Evolutionary conservation across 805 yeast genomes (phyloP).

Genomic region (Schwanniomyces pseudopolymorphus): DNA sequence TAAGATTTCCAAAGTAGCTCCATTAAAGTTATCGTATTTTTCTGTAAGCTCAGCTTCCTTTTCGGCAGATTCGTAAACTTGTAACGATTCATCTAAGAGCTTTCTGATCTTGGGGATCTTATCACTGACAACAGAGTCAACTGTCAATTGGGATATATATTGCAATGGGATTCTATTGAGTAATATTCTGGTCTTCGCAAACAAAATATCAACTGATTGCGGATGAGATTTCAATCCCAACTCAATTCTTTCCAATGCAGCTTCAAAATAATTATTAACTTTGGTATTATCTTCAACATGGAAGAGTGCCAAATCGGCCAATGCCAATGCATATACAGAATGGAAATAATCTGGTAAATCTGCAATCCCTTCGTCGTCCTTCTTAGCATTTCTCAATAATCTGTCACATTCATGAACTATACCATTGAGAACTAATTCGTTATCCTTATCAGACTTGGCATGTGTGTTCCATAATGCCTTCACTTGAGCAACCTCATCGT

Average conservation of each 20-base stretch:
- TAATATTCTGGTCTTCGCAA: slow-evolving; percentile 56
- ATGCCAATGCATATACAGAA: slow-evolving; percentile 69
- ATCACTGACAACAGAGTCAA: slow-evolving; percentile 33
- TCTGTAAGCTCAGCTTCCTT: slow-evolving; percentile 19
- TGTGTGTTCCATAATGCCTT: slow-evolving; percentile 71
- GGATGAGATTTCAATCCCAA: slow-evolving; percentile 55
- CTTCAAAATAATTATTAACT: slow-evolving; percentile 60
- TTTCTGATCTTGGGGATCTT: slow-evolving; percentile 36
- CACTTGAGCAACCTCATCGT: slow-evolving; percentile 78
- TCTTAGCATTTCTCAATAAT: slow-evolving; percentile 50
- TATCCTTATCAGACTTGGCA: slow-evolving; percentile 53
- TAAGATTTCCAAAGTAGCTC: slow-evolving; percentile 50
- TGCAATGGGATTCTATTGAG: slow-evolving; percentile 61
- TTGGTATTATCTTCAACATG: slow-evolving; percentile 33
- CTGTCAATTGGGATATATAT: slow-evolving; percentile 49
- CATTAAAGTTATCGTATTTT: slow-evolving; percentile 32
- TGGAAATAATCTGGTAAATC: slow-evolving; percentile 55
- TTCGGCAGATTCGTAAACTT: slow-evolving; percentile 46
- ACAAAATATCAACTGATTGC: slow-evolving; percentile 44
- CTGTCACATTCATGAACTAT: slow-evolving; percentile 92
- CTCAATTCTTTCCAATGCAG: slow-evolving; percentile 68
- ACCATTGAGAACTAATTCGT: slow-evolving; percentile 72
- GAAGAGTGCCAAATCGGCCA: slow-evolving; percentile 63
- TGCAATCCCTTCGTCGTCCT: slow-evolving; percentile 7
- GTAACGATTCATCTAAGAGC: slow-evolving; percentile 47